Evolutionary conservation across 176 grass and related monocot species (phyloP).

Genomic region (Carex myosuroides): DNA sequence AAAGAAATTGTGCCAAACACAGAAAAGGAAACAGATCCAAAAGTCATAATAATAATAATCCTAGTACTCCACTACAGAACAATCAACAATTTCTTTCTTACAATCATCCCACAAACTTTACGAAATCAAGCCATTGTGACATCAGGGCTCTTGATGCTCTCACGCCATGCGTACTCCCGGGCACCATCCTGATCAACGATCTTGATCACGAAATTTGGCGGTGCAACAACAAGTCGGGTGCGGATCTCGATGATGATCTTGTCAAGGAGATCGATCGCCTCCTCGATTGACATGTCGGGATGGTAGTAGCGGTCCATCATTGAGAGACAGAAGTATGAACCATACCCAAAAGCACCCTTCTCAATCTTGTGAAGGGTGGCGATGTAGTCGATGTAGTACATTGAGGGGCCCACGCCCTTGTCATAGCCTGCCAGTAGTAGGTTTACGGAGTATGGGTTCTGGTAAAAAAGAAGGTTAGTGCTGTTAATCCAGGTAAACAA

Average conservation of each 20-base stretch:
- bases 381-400: slow-evolving; percentile 95
- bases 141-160: slow-evolving; percentile 38
- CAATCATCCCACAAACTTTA: background rate
- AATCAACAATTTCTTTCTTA: slow-evolving; percentile 5
- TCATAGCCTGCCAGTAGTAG: slow-evolving; percentile 82
- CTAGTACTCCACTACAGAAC: slow-evolving; percentile 12
- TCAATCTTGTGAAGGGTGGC: slow-evolving; percentile 88
- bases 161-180: slow-evolving; percentile 36
- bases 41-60: background rate
- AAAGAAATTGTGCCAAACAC: background rate
- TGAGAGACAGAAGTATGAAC: slow-evolving; percentile 62
- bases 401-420: slow-evolving; percentile 58
- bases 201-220: slow-evolving; percentile 71
- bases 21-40: slow-evolving; percentile 7
- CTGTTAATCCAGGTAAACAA: background rate
- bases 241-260: slow-evolving; percentile 84
- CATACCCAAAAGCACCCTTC: slow-evolving; percentile 84
- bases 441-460: slow-evolving; percentile 89
- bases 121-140: slow-evolving; percentile 19
- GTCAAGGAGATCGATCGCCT: slow-evolving; percentile 70
- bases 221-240: slow-evolving; percentile 64
- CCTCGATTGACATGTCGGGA: slow-evolving; percentile 62
- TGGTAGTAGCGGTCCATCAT: slow-evolving; percentile 83
- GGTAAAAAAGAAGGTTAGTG: background rate
- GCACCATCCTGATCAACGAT: slow-evolving; percentile 54